Percentiles rank a stretch among this genome's conserved stretches.
Conservation (phyloP, 2,329 filamentous ascomycete genomes). For the Aureobasidium sp. region DNA sequence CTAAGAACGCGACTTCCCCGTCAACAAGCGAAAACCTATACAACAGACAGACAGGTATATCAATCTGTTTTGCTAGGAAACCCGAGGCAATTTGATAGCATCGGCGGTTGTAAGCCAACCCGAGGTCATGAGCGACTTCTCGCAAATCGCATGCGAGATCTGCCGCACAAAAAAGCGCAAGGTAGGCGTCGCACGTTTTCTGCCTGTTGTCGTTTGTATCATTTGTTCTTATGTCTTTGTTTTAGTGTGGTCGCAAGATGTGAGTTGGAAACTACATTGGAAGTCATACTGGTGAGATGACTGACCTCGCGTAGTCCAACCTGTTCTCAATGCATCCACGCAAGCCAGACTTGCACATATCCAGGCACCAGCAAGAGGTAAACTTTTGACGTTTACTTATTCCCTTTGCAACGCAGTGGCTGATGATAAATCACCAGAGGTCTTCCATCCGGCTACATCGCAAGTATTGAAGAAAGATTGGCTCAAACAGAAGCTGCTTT, state of each 20-base stretch:
- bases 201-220: no score
- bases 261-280: neutral
- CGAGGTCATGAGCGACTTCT: neutral
- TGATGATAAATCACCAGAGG: neutral
- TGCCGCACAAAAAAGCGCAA: conserved; percentile 2
- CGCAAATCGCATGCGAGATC: neutral
- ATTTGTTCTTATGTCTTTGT: neutral
- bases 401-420: no score
- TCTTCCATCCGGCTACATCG: neutral
- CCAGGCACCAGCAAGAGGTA: neutral
- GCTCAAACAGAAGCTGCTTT: neutral
- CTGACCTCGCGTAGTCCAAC: neutral
- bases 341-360: neutral
- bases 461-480: neutral
- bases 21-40: neutral
- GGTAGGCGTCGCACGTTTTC: neutral
- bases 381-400: no score
- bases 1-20: neutral
- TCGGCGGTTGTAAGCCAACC: neutral
- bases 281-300: no score
- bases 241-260: neutral
- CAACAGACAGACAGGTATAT: neutral
- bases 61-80: no score
- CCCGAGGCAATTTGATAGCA: no score
- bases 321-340: neutral